Evolutionary conservation across 2,329 filamentous ascomycete species (phyloP).

Genomic region (Colletotrichum coccodes): DNA sequence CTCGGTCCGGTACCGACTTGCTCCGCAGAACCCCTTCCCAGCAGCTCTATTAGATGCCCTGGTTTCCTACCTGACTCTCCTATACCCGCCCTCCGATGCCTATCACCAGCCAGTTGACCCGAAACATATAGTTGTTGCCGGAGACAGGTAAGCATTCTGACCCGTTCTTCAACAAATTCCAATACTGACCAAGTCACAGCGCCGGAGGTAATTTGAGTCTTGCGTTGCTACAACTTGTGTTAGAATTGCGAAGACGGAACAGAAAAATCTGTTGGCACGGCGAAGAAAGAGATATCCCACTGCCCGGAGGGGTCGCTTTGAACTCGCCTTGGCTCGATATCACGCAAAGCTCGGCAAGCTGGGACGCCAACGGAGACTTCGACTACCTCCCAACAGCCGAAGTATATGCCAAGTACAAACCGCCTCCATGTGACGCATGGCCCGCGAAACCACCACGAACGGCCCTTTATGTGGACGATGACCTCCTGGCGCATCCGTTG

Average conservation of each 20-base stretch:
- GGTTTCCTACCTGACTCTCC: conserved; percentile 75
- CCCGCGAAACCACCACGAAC: conserved; percentile 63
- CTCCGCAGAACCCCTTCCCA: conserved; percentile 81
- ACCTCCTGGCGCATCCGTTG: conserved; percentile 71
- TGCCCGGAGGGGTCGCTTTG: conserved; percentile 73
- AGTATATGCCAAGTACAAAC: conserved; percentile 38
- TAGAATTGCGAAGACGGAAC: conserved; percentile 66
- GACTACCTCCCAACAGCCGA: conserved; percentile 71
- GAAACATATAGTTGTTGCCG: conserved; percentile 74
- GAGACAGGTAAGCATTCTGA: conserved; percentile 65
- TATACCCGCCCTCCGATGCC: conserved; percentile 76
- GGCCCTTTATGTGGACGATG: conserved; percentile 65
- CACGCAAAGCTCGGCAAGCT: conserved; percentile 69
- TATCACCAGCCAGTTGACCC: conserved; percentile 74
- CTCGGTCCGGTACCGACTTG: conserved; percentile 78
- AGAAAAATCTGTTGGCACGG: conserved; percentile 70
- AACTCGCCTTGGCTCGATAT: conserved; percentile 80
- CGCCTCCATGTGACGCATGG: conserved; percentile 64
- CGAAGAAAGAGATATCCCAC: conserved; percentile 63
- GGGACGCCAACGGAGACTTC: conserved; percentile 61
- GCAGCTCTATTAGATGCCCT: conserved; percentile 78
- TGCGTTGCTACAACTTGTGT: conserved; percentile 73
- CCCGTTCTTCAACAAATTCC: neutral
- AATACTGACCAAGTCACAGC: conserved; percentile 45
- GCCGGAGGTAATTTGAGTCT: conserved; percentile 79